These are phyloP conservation scores for Mycena metata DNA, from an alignment of 768 basidiomycete species.

Conservation along the genomic window DNA sequence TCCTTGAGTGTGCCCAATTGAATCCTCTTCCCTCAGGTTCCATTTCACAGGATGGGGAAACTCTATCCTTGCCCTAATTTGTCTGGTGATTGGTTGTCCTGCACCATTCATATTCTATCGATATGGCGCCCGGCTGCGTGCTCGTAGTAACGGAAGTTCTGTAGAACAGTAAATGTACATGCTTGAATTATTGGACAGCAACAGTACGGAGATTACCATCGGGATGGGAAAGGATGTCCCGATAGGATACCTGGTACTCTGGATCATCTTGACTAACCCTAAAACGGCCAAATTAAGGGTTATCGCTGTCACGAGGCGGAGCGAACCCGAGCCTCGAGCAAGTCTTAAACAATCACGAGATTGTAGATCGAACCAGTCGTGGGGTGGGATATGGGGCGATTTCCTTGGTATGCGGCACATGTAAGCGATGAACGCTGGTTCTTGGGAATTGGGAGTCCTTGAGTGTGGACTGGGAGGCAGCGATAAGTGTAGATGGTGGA, in stretches of 20 bases:
- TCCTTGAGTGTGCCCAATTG: neutral
- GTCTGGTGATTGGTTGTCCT: slow-evolving; percentile 67
- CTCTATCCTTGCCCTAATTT: slow-evolving; percentile 65
- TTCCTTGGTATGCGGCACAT: neutral
- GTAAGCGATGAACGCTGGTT: neutral
- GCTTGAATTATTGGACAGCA: slow-evolving; percentile 41
- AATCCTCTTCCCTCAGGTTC: slow-evolving; percentile 6
- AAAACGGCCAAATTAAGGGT: neutral
- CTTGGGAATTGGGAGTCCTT: neutral
- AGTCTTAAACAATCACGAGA: slow-evolving; percentile 2
- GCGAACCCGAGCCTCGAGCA: neutral
- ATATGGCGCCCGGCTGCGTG: slow-evolving; percentile 53
- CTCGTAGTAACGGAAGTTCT: slow-evolving; percentile 53
- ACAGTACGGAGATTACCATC: slow-evolving; percentile 1
- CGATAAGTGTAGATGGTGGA: slow-evolving; percentile 1
- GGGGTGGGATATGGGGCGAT: slow-evolving; percentile 3
- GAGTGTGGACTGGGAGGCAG: neutral
- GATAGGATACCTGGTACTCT: neutral
- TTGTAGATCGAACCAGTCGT: slow-evolving; percentile 8
- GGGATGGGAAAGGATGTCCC: neutral
- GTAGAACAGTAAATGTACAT: slow-evolving; percentile 44
- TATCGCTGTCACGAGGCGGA: neutral
- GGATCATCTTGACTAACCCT: neutral
- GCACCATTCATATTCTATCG: slow-evolving; percentile 59
- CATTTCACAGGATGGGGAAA: slow-evolving; percentile 62